These are phyloP conservation scores for Rhizoclosmatium sp. DNA, from an alignment of 192 early-diverging fungal species.

Conservation along the genomic window DNA sequence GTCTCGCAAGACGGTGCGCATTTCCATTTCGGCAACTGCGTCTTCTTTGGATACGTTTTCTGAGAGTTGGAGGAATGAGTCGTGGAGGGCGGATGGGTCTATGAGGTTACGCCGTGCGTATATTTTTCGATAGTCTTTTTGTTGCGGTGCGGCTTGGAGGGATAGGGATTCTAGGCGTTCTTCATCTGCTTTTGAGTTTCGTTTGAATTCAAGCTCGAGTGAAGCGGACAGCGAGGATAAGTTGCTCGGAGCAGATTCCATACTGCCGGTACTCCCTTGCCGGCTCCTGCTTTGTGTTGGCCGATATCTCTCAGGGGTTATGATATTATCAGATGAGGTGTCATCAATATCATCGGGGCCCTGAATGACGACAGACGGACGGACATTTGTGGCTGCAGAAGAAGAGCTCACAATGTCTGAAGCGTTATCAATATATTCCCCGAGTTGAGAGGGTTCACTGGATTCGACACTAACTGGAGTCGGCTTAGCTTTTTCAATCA, in stretches of 20 bases:
- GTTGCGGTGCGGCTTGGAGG: not conserved
- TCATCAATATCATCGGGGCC: no score
- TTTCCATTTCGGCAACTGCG: slow-evolving; percentile 5
- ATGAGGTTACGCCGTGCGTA: not conserved
- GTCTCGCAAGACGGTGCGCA: not conserved
- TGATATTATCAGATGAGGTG: no score
- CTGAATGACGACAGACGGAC: no score
- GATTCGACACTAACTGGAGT: no score
- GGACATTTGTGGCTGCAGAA: no score
- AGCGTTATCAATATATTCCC: no score
- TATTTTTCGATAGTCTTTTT: not conserved
- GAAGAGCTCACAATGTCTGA: no score
- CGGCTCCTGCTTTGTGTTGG: no score
- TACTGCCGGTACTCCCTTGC: no score
- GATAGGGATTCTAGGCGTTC: not conserved
- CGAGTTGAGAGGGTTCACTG: no score
- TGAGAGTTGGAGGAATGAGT: not conserved
- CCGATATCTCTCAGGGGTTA: no score
- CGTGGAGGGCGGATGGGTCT: not conserved
- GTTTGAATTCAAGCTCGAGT: not conserved
- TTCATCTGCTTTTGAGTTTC: not conserved
- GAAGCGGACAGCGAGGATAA: not conserved
- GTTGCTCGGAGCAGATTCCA: no score
- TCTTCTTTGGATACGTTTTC: slow-evolving; percentile 2
- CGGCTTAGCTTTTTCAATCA: not conserved